Conservation (phyloP, 23 red algal genomes). For the Gracilaria caudata region DNA sequence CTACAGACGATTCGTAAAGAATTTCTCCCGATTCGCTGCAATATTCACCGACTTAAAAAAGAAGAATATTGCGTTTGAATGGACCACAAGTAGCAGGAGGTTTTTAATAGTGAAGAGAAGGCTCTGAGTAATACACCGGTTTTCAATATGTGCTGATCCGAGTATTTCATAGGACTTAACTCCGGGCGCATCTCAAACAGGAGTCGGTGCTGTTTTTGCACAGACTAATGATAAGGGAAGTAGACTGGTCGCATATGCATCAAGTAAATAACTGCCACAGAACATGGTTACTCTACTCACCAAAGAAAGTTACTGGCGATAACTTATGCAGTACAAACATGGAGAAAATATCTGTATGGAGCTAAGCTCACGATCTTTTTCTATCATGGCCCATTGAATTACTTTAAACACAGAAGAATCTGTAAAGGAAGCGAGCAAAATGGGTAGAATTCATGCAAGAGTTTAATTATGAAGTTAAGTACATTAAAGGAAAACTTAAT, state of each 20-base stretch:
- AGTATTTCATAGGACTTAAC: slow-evolving; percentile 23
- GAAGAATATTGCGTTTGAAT: slow-evolving; percentile 1
- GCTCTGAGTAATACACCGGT: slow-evolving; percentile 23
- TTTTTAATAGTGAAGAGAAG: slow-evolving; percentile 4
- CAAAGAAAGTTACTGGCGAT: slow-evolving; percentile 40
- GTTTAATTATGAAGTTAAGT: slow-evolving; percentile 34
- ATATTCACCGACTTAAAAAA: slow-evolving; percentile 26
- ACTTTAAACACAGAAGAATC: slow-evolving; percentile 28
- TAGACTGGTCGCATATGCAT: slow-evolving; percentile 41
- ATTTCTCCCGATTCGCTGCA: slow-evolving; percentile 18
- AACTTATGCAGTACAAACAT: slow-evolving; percentile 18
- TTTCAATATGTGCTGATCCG: slow-evolving; percentile 3
- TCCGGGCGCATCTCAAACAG: slow-evolving; percentile 15
- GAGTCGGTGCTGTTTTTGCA: slow-evolving; percentile 25
- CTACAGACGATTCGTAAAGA: slow-evolving; percentile 50
- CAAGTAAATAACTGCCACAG: slow-evolving; percentile 29
- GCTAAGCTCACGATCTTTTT: slow-evolving; percentile 17
- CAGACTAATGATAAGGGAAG: slow-evolving; percentile 36
- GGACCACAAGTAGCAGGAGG: background rate
- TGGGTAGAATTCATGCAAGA: slow-evolving; percentile 25
- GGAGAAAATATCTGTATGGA: slow-evolving; percentile 51
- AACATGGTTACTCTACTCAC: slow-evolving; percentile 41
- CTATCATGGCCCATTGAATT: slow-evolving; percentile 35
- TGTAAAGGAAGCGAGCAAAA: slow-evolving; percentile 21
- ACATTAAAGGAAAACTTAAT: slow-evolving; percentile 44